phyloP scores from a whole-genome alignment of 352 stramenopile genomes.

The Halophytophthora batemanensis region DNA sequence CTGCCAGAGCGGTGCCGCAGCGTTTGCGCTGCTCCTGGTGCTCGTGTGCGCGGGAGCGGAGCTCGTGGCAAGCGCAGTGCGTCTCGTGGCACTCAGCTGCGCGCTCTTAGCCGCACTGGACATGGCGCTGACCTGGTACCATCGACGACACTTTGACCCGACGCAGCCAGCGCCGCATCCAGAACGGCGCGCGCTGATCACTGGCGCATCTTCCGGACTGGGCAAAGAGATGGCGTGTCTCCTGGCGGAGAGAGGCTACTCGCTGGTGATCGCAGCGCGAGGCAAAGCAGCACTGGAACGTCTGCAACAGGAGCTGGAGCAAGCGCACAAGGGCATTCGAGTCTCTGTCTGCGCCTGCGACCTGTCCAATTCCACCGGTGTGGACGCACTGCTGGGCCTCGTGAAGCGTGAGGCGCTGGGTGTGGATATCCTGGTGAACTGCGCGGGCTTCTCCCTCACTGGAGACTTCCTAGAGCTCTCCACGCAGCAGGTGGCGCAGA shows the following conservation, averaged over 20 bases:
- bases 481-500: constrained; percentile 30
- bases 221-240: constrained; percentile 63
- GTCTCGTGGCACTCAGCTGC: constrained; percentile 28
- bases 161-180: constrained; percentile 17
- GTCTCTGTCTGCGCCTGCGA: constrained; percentile 43
- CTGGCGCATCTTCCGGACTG: constrained; percentile 63
- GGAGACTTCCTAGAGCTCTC: constrained; percentile 36
- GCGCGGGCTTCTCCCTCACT: constrained; percentile 42
- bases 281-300: constrained; percentile 42
- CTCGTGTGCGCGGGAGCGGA: constrained; percentile 20
- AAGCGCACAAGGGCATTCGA: constrained; percentile 31
- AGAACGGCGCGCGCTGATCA: constrained; percentile 44
- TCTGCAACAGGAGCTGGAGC: constrained; percentile 53
- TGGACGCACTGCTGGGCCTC: constrained; percentile 35
- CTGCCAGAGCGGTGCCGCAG: neutral
- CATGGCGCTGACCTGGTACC: constrained; percentile 42
- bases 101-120: constrained; percentile 35
- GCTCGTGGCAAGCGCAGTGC: constrained; percentile 18
- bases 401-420: constrained; percentile 39
- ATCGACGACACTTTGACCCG: constrained; percentile 41
- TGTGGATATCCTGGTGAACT: constrained; percentile 81
- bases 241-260: constrained; percentile 60
- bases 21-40: constrained; percentile 21
- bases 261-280: constrained; percentile 55
- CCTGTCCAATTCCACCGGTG: constrained; percentile 33